Conservation (phyloP, 2,329 filamentous ascomycete genomes). For the Ophiostoma pallidulum region DNA sequence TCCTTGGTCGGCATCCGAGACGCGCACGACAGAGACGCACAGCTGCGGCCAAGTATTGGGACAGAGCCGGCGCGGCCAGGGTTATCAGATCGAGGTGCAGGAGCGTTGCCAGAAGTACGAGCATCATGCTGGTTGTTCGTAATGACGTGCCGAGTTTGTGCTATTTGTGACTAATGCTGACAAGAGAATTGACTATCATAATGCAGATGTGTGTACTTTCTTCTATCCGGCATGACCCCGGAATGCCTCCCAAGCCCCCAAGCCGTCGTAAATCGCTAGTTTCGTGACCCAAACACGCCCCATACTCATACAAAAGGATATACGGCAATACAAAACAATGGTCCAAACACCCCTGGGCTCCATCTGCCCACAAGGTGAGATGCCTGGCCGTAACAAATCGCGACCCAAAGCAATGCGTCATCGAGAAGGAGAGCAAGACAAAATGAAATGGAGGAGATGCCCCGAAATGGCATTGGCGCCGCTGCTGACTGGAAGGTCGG, state of each 20-base stretch:
- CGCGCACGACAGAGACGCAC: too few relatives aligned
- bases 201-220: too few relatives aligned
- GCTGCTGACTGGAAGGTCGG: neutral
- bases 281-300: neutral
- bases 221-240: too few relatives aligned
- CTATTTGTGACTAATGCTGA: slow-evolving; percentile 3
- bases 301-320: slow-evolving; percentile 9
- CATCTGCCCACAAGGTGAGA: too few relatives aligned
- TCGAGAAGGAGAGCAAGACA: neutral
- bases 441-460: neutral
- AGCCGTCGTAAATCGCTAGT: neutral
- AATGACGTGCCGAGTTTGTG: too few relatives aligned
- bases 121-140: neutral
- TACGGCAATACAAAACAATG: slow-evolving; percentile 5
- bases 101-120: neutral
- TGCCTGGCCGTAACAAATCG: too few relatives aligned
- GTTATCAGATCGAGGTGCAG: slow-evolving; percentile 14
- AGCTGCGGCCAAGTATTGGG: neutral
- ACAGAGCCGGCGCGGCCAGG: neutral
- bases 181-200: slow-evolving; percentile 1
- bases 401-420: too few relatives aligned
- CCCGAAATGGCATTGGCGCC: too few relatives aligned
- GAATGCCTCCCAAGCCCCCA: too few relatives aligned
- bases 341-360: neutral
- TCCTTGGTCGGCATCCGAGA: neutral